phyloP scores from a whole-genome alignment of 163 green algal genomes.

The Smithsoniella earleae region DNA sequence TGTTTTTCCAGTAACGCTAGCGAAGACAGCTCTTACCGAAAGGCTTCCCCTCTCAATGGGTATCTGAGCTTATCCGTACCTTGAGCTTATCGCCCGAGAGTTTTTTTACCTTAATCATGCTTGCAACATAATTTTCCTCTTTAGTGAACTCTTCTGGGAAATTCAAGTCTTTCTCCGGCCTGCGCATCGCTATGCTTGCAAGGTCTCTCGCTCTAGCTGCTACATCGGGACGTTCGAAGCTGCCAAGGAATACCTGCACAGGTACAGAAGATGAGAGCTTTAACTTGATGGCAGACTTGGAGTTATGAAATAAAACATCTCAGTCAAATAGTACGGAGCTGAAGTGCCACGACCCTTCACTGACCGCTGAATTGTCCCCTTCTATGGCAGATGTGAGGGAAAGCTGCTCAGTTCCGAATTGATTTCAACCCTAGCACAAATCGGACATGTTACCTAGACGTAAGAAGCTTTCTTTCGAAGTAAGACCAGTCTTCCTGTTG shows the following conservation, averaged over 20 bases:
- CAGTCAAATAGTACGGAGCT: too few species aligned
- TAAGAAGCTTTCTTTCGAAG: too few species aligned
- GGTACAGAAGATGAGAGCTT: too few species aligned
- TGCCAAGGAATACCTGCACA: slow-evolving; percentile 3
- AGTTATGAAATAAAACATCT: too few species aligned
- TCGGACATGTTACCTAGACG: too few species aligned
- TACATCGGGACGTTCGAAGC: not conserved
- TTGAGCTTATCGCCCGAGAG: not conserved
- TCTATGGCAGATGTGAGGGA: too few species aligned
- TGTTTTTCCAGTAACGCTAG: not conserved
- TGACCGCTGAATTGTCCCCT: too few species aligned
- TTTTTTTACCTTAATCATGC: not conserved
- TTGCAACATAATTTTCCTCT: not conserved
- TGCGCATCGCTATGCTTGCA: not conserved
- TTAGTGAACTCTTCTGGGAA: not conserved
- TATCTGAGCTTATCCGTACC: not conserved
- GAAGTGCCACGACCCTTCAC: too few species aligned
- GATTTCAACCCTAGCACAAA: too few species aligned
- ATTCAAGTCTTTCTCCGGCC: not conserved
- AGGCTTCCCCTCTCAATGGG: not conserved
- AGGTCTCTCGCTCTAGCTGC: not conserved
- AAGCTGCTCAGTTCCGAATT: too few species aligned
- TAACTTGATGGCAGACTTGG: too few species aligned
- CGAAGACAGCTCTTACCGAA: not conserved
- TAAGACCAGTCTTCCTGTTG: too few species aligned